Base-by-base conservation (phyloP, 257 asterid species). In the Solanum paucissectum region DNA sequence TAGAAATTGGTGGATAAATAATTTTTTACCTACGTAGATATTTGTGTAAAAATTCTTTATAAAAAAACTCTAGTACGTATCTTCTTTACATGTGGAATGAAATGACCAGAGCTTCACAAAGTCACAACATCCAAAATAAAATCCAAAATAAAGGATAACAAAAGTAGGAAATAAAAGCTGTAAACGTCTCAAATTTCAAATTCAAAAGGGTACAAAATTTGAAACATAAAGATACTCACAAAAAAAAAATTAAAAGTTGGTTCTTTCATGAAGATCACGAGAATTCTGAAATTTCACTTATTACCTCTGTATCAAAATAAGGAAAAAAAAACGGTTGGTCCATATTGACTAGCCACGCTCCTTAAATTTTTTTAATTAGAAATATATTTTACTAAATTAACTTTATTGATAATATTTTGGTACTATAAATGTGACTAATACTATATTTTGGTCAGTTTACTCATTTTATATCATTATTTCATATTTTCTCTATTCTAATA, bases 321-420 rank as follows among this genome's bases (percentile, higher is more conserved):
- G 69, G 5, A 0, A 2, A 6, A 49, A 46, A 46, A 49, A 49
- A 49, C 23, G 21, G 23, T 49, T 14, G 60, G 21, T 5, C 9
- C 60, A 46, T 46, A 46, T 46, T 49, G 21, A 49, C 68, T 7
- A 0, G n/a, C 0, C 64, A 55, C 1, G 0, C n/a, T 18, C 1
- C 10, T 55, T 18, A 55, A 18, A 18, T 0, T 0, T 0, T 52
- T 52, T 52, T 52, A 52, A 52, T 52, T 52, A 52, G 25, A 55
- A 20, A 55, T 20, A 52, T 52, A 52, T 55, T 60, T 60, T 21
- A 60, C 29, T 60, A 60, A 60, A 60, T 60, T 60, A 21, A 8
- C 3, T 60, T 62, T 62, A 23, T 62, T 62, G 12, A 62, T 62
- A 11, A 62, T 62, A 9, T 9, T 62, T 62, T 62, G 7, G 3